Evolutionary conservation across 805 yeast species (phyloP), one percentile per base, ranked within the genome.

Genomic region (Clavispora vitiphila): DNA sequence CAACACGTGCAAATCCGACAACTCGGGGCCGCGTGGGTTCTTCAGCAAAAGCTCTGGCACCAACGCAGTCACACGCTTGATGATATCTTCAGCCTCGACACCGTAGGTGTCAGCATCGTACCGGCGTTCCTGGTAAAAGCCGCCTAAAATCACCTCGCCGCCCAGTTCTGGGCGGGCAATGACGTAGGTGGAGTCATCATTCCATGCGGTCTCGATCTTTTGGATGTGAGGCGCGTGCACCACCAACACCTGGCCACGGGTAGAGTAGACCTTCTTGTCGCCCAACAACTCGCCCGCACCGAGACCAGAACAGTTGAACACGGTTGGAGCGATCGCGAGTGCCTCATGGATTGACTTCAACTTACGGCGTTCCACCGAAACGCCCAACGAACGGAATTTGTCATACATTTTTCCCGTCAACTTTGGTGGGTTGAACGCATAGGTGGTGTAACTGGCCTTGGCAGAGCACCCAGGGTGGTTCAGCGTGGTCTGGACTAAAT

Each of bases 161-260:
- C 30, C 31, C 31, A 35, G 31, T 10, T 23, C 35, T 4, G 42
- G 39, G 7, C 39, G 35, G 2, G 35, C 35, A 22, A 40, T 40
- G 8, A 35, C 24, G 20, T 40, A 40, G 11, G 39, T 35, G 19
- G 31, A 1, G 8, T 16, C 30, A 4, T 15, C 27, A 4, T 8
- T 15, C 34, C 37, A 32, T 8, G 36, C 21, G 4, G 19, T 11
- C n/a, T n/a, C 18, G 10, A 38, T 36, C 14, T 23, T 22, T 12
- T 38, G 25, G 16, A 34, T 27, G 19, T 39, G 42, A 1, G 42
- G 41, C 14, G 41, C 41, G 4, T 23, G 21, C 18, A 39, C 29
- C n/a, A 39, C 42, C 26, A 39, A 29, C 18, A 39, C 42, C 19
- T 39, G 42, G 3, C 42, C 42, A 2, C 42, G 27, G 12, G 38